These are phyloP conservation scores for Neoarthrinium moseri DNA, from an alignment of 2,329 filamentous ascomycete species.

Conservation along the genomic window DNA sequence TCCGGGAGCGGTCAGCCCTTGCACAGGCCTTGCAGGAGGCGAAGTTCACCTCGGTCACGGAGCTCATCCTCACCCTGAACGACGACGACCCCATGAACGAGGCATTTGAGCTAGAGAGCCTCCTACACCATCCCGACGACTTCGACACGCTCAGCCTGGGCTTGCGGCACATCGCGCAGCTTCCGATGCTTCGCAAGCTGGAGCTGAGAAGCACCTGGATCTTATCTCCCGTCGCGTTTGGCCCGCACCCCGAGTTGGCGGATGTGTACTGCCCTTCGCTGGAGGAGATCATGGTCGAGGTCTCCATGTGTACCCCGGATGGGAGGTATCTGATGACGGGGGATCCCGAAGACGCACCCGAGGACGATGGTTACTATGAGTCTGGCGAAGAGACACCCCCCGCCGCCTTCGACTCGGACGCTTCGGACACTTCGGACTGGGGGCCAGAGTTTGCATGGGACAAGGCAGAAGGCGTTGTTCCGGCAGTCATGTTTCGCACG, in stretches of 20 bases:
- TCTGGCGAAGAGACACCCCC: neutral
- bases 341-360: neutral
- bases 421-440: slow-evolving; percentile 9
- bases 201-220: neutral
- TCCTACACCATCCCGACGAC: neutral
- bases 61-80: neutral
- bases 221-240: slow-evolving; percentile 2
- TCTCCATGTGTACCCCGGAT: neutral
- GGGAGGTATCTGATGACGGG: slow-evolving; percentile 3
- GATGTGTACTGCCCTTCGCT: neutral
- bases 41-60: neutral
- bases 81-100: slow-evolving; percentile 1
- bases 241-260: neutral
- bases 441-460: slow-evolving; percentile 6
- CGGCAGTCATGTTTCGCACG: neutral
- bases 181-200: neutral
- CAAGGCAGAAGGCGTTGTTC: neutral
- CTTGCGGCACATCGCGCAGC: slow-evolving; percentile 3
- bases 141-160: neutral
- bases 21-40: neutral
- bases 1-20: neutral
- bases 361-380: neutral
- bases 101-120: neutral
- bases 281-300: neutral
- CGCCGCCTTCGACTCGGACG: slow-evolving; percentile 5